Percentiles rank a stretch among this genome's conserved stretches.
phyloP scores from a whole-genome alignment of 768 basidiomycete species.

The Paxillus involutus region DNA sequence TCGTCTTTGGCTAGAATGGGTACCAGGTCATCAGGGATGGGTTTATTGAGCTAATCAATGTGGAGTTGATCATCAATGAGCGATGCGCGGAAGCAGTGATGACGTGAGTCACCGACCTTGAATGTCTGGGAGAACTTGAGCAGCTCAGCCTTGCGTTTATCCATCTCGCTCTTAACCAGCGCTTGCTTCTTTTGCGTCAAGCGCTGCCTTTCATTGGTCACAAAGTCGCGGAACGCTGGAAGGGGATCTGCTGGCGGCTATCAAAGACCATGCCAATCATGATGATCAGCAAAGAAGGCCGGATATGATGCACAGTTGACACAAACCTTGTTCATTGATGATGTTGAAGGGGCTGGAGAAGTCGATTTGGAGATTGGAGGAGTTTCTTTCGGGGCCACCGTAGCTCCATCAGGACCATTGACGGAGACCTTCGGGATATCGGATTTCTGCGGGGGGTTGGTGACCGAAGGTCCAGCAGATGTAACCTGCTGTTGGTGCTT shows the following conservation, averaged over 20 bases:
- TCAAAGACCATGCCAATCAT: slow-evolving; percentile 7
- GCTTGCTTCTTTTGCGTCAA: slow-evolving; percentile 89
- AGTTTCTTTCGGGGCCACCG: slow-evolving; percentile 41
- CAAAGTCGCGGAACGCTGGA: slow-evolving; percentile 89
- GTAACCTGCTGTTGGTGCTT: slow-evolving; percentile 36
- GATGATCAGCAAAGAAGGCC: slow-evolving; percentile 4
- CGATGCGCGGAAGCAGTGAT: not conserved
- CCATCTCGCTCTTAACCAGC: slow-evolving; percentile 89
- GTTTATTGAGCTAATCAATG: slow-evolving; percentile 75
- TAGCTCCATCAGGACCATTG: slow-evolving; percentile 74
- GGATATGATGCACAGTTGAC: not conserved
- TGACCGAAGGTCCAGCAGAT: slow-evolving; percentile 28
- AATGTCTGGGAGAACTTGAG: slow-evolving; percentile 92
- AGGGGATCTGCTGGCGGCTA: slow-evolving; percentile 75
- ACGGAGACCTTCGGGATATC: slow-evolving; percentile 75
- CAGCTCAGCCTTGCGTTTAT: slow-evolving; percentile 90
- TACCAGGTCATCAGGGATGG: slow-evolving; percentile 92
- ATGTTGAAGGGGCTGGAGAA: slow-evolving; percentile 57
- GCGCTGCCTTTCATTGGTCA: slow-evolving; percentile 87
- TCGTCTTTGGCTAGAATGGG: slow-evolving; percentile 92
- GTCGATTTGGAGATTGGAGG: slow-evolving; percentile 55
- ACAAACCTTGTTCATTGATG: slow-evolving; percentile 52
- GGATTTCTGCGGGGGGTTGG: slow-evolving; percentile 26
- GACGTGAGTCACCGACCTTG: slow-evolving; percentile 61
- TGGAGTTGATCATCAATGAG: not conserved